Conservation (phyloP, 1,139 yeast species). For the Blastobotrys proliferans region DNA sequence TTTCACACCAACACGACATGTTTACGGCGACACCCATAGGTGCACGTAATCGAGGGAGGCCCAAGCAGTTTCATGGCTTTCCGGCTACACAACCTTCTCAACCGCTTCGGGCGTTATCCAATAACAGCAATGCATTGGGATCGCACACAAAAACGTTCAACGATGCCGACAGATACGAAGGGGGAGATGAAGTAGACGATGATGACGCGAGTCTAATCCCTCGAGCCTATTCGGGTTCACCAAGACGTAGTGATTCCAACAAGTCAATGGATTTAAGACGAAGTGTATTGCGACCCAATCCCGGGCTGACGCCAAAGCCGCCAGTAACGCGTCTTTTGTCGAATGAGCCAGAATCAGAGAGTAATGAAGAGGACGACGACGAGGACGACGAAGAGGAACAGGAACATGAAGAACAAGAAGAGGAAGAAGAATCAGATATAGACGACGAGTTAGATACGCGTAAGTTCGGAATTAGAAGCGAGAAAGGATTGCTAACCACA, state of each 20-base stretch:
- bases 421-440: background rate
- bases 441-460: constrained; percentile 2
- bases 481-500: background rate
- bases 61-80: constrained; percentile 11
- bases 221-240: constrained; percentile 1
- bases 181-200: constrained; percentile 5
- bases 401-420: constrained; percentile 7
- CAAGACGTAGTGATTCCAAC: background rate
- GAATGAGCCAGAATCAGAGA: constrained; percentile 5
- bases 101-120: constrained; percentile 10
- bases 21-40: constrained; percentile 17
- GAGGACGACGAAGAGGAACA: constrained; percentile 2
- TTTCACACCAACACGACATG: constrained; percentile 4
- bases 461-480: background rate
- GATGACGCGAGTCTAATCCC: constrained; percentile 13
- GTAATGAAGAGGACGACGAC: background rate
- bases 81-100: constrained; percentile 18
- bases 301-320: constrained; percentile 6
- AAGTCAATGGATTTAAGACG: background rate
- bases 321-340: constrained; percentile 4
- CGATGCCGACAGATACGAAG: background rate
- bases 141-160: background rate
- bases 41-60: constrained; percentile 14
- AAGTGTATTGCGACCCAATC: background rate
- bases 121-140: background rate